Evolutionary conservation across 768 basidiomycete genomes (phyloP).

Genomic region (Tremella mesenterica): DNA sequence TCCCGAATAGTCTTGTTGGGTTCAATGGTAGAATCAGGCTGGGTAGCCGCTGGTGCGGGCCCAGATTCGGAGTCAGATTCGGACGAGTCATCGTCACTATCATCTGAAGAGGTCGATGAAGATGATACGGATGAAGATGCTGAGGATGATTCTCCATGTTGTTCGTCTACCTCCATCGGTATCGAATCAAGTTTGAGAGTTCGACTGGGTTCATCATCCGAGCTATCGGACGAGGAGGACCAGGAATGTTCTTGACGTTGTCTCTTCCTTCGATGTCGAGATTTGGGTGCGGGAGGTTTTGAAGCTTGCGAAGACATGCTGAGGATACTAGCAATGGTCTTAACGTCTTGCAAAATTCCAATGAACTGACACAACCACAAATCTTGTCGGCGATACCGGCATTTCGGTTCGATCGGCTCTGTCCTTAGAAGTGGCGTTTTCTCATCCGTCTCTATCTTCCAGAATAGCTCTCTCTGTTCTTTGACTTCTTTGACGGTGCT

Average conservation of each 20-base stretch:
- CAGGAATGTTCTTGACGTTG: background rate
- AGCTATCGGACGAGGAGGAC: slow-evolving; percentile 4
- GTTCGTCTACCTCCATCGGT: slow-evolving; percentile 3
- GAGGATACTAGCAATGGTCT: too few species aligned
- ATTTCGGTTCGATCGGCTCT: too few species aligned
- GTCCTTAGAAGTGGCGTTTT: too few species aligned
- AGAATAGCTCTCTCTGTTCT: too few species aligned
- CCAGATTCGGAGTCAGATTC: slow-evolving; percentile 30
- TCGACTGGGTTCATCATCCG: background rate
- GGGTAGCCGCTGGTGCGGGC: slow-evolving; percentile 12
- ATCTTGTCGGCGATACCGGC: too few species aligned
- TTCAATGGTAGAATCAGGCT: slow-evolving; percentile 3
- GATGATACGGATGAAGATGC: slow-evolving; percentile 18
- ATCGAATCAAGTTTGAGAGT: too few species aligned
- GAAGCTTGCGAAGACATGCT: too few species aligned
- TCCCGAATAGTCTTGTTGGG: slow-evolving; percentile 7
- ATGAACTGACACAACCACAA: too few species aligned
- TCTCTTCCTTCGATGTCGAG: too few species aligned
- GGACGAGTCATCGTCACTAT: slow-evolving; percentile 3
- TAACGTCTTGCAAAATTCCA: background rate
- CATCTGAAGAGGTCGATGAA: slow-evolving; percentile 26
- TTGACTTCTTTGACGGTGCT: too few species aligned
- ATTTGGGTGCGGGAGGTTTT: too few species aligned
- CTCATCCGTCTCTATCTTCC: too few species aligned
- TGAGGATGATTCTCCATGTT: slow-evolving; percentile 5